These are phyloP conservation scores for Suillus subaureus DNA, from an alignment of 768 basidiomycete genomes.

Conservation along the genomic window DNA sequence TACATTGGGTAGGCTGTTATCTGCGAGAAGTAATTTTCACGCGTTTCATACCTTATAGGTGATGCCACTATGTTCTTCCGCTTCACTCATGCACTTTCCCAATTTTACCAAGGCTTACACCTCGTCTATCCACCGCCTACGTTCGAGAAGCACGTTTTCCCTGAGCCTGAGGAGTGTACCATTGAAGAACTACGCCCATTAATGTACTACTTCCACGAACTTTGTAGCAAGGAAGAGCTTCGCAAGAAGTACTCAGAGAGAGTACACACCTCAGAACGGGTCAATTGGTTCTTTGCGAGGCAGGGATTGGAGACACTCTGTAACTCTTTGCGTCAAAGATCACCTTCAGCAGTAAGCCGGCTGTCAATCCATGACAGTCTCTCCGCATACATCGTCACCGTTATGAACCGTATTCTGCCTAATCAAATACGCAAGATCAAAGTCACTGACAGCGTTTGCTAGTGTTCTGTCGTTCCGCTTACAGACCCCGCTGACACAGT, in stretches of 20 bases:
- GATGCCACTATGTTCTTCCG: constrained; percentile 29
- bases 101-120: constrained; percentile 28
- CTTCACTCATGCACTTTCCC: constrained; percentile 32
- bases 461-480: not conserved
- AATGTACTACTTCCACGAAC: constrained; percentile 28
- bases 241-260: constrained; percentile 15
- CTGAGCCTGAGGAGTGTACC: constrained; percentile 17
- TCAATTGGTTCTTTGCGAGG: constrained; percentile 20
- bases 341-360: not conserved
- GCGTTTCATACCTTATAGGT: constrained; percentile 19
- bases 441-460: constrained; percentile 30
- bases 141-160: constrained; percentile 27
- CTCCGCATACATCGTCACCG: constrained; percentile 26
- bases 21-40: not conserved
- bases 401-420: constrained; percentile 21
- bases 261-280: constrained; percentile 13
- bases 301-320: constrained; percentile 19
- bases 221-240: constrained; percentile 22
- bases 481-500: not conserved
- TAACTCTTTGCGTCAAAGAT: constrained; percentile 10
- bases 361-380: constrained; percentile 34
- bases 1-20: constrained; percentile 27
- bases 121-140: constrained; percentile 18
- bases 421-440: constrained; percentile 22
- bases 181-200: constrained; percentile 18